Evolutionary conservation across 805 yeast genomes (phyloP), one percentile per base, ranked within the genome.

Genomic region (Isabelozyma rhagii): DNA sequence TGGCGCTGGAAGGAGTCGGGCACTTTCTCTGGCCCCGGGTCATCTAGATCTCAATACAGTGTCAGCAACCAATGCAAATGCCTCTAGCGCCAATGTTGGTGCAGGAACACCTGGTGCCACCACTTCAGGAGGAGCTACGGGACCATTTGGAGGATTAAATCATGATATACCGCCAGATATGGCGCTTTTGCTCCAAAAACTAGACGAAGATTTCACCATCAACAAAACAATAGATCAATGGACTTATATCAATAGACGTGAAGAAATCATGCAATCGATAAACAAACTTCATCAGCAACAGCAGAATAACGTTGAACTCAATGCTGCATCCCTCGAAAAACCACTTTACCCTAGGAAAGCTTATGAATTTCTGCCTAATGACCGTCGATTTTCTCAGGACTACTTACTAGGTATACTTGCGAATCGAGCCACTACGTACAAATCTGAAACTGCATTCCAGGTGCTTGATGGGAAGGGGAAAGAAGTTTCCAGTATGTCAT

Each of bases 401-500:
- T 82, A 85, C 49, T 69, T 94, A 51, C 85, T 93, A 1, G 76
- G 84, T 7, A 84, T 90, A 13, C 69, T 94, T 50, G 74, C 92
- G 42, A 85, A 83, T 48, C 72, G 99, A 38, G 96, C 89, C 4
- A 73, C 78, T 14, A 69, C 81, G 4, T 84, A 84, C 53, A 82
- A 81, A 47, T 39, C 65, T 1, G 91, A 88, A 49, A 72, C 77
- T 8, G 97, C 97, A 0, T 75, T 93, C 40, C 68, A 84, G 43
- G 79, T 83, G 1, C 71, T 94, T 11, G 97, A 91, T 61, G 62
- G 78, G 3, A 87, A 81, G 56, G 97, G 97, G 5, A 92, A 89
- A 62, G 97, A 92, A 60, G 73, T 80, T 0, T 75, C 75, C 36
- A 71, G 87, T 0, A 86, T 93, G 11, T 76, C 93, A 1, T 94